phyloP scores from a whole-genome alignment of 169 alveolate genomes.

The Eimeria sp. region DNA sequence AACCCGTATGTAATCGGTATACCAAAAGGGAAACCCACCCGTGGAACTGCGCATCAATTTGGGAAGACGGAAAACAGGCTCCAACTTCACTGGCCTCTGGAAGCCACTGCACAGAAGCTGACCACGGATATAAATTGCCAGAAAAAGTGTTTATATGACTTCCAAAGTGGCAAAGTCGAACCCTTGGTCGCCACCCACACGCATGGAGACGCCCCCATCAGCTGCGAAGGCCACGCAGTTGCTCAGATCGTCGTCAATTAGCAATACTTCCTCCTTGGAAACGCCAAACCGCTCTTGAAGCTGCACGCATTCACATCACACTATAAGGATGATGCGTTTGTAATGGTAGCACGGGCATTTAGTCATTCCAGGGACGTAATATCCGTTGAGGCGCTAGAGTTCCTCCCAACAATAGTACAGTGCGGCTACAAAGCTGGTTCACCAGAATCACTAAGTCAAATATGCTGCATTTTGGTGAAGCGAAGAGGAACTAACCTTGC shows the following conservation, averaged over 20 bases:
- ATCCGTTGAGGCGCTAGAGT: background rate
- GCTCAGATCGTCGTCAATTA: slow-evolving; percentile 43
- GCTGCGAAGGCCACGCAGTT: slow-evolving; percentile 38
- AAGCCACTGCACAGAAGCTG: background rate
- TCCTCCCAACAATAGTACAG: background rate
- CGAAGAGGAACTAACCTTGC: background rate
- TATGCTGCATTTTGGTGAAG: background rate
- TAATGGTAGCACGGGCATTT: background rate
- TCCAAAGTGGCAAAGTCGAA: background rate
- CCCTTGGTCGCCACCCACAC: slow-evolving; percentile 46
- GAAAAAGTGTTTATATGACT: background rate
- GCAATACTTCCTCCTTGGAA: slow-evolving; percentile 41
- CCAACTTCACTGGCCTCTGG: background rate
- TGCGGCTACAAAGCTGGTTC: background rate
- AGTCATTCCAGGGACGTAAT: background rate
- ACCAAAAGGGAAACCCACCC: background rate
- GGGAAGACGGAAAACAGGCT: background rate
- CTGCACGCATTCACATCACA: slow-evolving; percentile 11
- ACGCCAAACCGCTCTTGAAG: slow-evolving; percentile 26
- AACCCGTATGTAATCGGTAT: background rate
- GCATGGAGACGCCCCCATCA: slow-evolving; percentile 57
- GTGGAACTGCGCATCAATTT: background rate
- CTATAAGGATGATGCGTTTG: background rate
- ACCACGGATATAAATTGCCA: background rate
- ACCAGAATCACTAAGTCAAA: background rate